phyloP scores from a whole-genome alignment of 345 rosid species.

The Arabis alpina region DNA sequence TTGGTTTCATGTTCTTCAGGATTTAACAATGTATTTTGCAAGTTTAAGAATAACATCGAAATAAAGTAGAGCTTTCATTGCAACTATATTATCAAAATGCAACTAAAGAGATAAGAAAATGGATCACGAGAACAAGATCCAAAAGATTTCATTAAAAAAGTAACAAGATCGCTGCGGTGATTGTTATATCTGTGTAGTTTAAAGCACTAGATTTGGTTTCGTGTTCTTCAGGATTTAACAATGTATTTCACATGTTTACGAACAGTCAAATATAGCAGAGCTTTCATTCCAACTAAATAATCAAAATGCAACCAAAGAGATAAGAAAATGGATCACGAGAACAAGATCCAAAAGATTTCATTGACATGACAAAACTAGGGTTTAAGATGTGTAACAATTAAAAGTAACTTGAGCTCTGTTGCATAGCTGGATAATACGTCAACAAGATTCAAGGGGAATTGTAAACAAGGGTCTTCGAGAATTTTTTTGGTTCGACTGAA shows the following conservation, averaged over 20 bases:
- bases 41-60: constrained; percentile 28
- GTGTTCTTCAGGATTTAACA: no score
- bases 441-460: constrained; percentile 31
- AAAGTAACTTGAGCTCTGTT: constrained; percentile 27
- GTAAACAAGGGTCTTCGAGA: constrained; percentile 25
- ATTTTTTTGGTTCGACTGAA: constrained; percentile 7
- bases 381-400: constrained; percentile 22
- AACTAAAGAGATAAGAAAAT: constrained; percentile 2
- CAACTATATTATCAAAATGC: neutral
- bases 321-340: constrained; percentile 3
- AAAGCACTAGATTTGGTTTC: no score
- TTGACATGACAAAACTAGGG: constrained; percentile 16
- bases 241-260: no score
- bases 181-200: no score
- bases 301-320: constrained; percentile 17
- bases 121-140: constrained; percentile 23
- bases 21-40: constrained; percentile 24
- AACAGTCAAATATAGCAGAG: no score
- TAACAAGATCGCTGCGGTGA: no score
- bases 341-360: constrained; percentile 28
- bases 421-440: constrained; percentile 32
- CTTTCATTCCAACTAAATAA: no score
- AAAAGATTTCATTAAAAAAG: no score
- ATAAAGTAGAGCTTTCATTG: neutral
- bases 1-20: constrained; percentile 34